Evolutionary conservation across 495 filamentous ascomycete genomes (phyloP), one percentile per base, ranked within the genome.

Genomic region (Penicillium dipodomyicola): DNA sequence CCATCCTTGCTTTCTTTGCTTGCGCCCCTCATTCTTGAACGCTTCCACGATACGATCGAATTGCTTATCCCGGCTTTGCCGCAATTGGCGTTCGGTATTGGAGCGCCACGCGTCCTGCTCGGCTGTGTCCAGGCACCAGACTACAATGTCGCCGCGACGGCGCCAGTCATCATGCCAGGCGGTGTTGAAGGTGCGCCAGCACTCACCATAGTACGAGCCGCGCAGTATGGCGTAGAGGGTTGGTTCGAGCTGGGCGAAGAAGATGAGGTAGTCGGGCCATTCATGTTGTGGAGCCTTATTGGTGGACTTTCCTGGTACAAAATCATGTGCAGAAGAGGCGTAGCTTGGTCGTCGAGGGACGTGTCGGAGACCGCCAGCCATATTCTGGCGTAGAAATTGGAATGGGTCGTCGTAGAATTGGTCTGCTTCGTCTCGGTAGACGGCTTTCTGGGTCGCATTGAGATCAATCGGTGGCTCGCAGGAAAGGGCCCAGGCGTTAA

Each of bases 151-250:
- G n/a, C 94, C 95, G 27, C 72, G 72, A 60, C 95, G 81, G 63
- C 94, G 82, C 80, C 80, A 86, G 73, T 98, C 94, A 66, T 97
- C 94, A 61, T 96, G 91, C 75, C 87, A 90, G 58, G 85, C 79
- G 2, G 83, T 88, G 72, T 97, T 98, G 70, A 82, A 90, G 10
- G 80, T 85, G 40, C 86, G 80, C 87, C 85, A 84, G 66, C 87
- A 89, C 67, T 85, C 82, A 23, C 63, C 65, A 69, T 90, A 97
- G 17, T 67, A 67, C 42, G 82, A 87, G 49, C 74, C 75, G 25
- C 67, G 76, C 45, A 90, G 73, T 32, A 75, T 57, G 4, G 69
- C 58, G 29, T 65, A 63, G 64, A 87, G 67, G 10, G 70, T 75
- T 20, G 70, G 72, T 61, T 87, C 83, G 49, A 86, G 72, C 59